A percentile compares a stretch with the other conserved stretches of the same genome.
Evolutionary conservation across 116 monocot genomes (phyloP).

Genomic region (Dioscorea cayenensis): DNA sequence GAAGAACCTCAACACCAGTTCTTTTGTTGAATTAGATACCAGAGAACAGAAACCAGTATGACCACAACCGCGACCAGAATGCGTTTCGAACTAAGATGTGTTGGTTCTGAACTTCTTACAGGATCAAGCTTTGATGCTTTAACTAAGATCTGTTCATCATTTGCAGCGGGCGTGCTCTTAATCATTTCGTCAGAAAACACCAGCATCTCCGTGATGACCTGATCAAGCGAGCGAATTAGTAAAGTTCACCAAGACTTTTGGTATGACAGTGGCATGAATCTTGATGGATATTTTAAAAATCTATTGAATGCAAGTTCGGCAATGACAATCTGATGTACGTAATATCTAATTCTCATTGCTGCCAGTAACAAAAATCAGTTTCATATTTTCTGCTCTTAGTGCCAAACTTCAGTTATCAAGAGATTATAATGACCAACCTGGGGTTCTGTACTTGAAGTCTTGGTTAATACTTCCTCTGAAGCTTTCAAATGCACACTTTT

Average conservation of each 20-base stretch:
- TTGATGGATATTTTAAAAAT: not conserved
- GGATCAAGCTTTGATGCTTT: not conserved
- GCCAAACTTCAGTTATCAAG: not conserved
- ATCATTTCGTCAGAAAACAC: not conserved
- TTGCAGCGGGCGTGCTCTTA: not conserved
- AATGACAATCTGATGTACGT: too few species aligned
- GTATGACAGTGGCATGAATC: not conserved
- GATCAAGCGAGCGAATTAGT: not conserved
- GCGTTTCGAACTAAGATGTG: not conserved
- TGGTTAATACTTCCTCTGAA: constrained; percentile 22
- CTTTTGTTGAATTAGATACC: not conserved
- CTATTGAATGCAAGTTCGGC: too few species aligned
- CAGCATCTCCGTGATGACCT: not conserved
- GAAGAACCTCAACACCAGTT: not conserved
- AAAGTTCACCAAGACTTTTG: not conserved
- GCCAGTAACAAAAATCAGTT: not conserved
- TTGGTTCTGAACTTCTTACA: not conserved
- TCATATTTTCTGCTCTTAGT: not conserved
- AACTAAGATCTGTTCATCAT: not conserved
- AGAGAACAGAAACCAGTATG: not conserved
- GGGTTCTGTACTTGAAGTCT: constrained; percentile 15
- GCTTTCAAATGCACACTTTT: constrained; percentile 10
- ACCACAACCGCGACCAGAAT: not conserved
- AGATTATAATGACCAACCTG: constrained; percentile 13
- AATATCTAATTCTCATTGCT: too few species aligned